phyloP scores from a whole-genome alignment of 768 basidiomycete genomes.

The Kwoniella heveanensis region DNA sequence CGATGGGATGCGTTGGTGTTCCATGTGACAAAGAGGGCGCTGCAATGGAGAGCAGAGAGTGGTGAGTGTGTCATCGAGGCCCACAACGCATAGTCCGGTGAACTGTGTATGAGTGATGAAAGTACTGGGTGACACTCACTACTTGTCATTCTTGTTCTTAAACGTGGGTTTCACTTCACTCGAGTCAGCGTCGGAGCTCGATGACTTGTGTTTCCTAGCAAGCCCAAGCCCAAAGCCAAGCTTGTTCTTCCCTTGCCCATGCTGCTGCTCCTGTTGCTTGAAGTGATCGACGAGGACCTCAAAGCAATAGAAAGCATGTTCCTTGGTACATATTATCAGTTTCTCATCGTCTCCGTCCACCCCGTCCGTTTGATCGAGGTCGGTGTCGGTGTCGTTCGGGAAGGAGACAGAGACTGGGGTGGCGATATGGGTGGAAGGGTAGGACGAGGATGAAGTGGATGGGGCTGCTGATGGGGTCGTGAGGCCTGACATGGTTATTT shows the following conservation, averaged over 20 bases:
- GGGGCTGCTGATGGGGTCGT: slow-evolving; percentile 12
- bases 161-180: slow-evolving; percentile 62
- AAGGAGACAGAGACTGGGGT: background rate
- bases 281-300: slow-evolving; percentile 56
- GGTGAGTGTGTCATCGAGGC: background rate
- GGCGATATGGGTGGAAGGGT: slow-evolving; percentile 13
- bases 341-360: background rate
- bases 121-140: slow-evolving; percentile 61
- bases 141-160: slow-evolving; percentile 66
- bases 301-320: slow-evolving; percentile 58
- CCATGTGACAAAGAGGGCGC: slow-evolving; percentile 97
- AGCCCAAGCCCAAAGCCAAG: too few relatives aligned
- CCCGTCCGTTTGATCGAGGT: background rate
- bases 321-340: slow-evolving; percentile 35
- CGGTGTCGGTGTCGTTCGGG: too few relatives aligned
- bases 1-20: slow-evolving; percentile 68
- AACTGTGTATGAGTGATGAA: too few relatives aligned
- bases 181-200: background rate
- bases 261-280: slow-evolving; percentile 47
- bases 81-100: too few relatives aligned
- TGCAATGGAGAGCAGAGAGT: slow-evolving; percentile 46
- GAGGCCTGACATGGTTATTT: background rate
- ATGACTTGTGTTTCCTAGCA: background rate
- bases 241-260: too few relatives aligned
- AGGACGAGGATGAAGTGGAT: background rate